Evolutionary conservation across 768 basidiomycete genomes (phyloP).

Genomic region (Roridomyces roridus): DNA sequence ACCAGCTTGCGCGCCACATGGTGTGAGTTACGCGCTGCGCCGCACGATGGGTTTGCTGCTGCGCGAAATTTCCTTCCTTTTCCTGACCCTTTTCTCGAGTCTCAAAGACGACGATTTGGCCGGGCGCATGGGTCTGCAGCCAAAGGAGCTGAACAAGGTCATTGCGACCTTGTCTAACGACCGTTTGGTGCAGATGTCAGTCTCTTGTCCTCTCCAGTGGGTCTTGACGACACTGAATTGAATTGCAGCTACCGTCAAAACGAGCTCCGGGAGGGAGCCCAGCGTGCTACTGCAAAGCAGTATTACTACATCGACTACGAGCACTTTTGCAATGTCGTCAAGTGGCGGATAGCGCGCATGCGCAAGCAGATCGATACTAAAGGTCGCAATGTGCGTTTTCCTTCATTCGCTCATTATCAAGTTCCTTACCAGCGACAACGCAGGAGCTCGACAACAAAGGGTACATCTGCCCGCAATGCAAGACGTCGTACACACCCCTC

Average conservation of each 20-base stretch:
- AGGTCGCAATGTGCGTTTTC: slow-evolving; percentile 76
- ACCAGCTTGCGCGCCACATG: slow-evolving; percentile 90
- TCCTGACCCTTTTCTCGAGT: slow-evolving; percentile 49
- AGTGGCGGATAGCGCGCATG: slow-evolving; percentile 97
- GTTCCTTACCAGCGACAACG: background rate
- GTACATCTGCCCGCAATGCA: slow-evolving; percentile 94
- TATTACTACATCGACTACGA: slow-evolving; percentile 98
- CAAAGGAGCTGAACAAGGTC: slow-evolving; percentile 90
- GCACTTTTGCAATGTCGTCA: slow-evolving; percentile 95
- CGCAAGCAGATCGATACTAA: slow-evolving; percentile 87
- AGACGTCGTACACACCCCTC: slow-evolving; percentile 81
- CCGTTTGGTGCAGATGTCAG: slow-evolving; percentile 79
- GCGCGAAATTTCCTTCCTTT: slow-evolving; percentile 17
- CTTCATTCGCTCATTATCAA: background rate
- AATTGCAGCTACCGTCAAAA: slow-evolving; percentile 81
- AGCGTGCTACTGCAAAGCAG: slow-evolving; percentile 84
- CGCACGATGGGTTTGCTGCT: slow-evolving; percentile 17
- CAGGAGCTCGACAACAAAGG: slow-evolving; percentile 97
- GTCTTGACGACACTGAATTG: background rate
- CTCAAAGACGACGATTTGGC: slow-evolving; percentile 94
- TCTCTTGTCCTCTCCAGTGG: background rate
- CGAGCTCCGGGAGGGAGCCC: slow-evolving; percentile 88
- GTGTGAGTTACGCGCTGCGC: slow-evolving; percentile 76
- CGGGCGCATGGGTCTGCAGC: slow-evolving; percentile 87
- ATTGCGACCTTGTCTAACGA: slow-evolving; percentile 84